These are phyloP conservation scores for Solanum hybrid DNA, from an alignment of 305 asterid species.

Conservation along the genomic window DNA sequence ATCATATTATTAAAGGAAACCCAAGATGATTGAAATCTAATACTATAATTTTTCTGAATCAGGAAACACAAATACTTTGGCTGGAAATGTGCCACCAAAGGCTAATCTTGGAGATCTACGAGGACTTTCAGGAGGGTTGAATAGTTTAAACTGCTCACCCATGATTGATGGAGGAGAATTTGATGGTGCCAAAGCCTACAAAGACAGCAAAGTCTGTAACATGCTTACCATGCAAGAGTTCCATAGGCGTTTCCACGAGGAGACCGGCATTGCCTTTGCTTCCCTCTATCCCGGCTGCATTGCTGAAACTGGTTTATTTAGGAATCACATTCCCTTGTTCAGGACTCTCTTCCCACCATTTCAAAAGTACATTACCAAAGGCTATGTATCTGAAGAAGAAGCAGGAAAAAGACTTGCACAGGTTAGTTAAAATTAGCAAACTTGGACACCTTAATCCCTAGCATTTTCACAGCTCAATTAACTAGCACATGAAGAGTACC, in stretches of 20 bases:
- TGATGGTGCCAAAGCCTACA: constrained; percentile 96
- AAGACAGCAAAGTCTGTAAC: constrained; percentile 94
- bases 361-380: constrained; percentile 87
- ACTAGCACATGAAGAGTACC: neutral
- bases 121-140: constrained; percentile 75
- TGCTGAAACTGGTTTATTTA: constrained; percentile 79
- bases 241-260: constrained; percentile 77
- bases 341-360: constrained; percentile 84
- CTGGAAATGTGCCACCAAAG: constrained; percentile 96
- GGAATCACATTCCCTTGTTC: constrained; percentile 88
- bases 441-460: neutral
- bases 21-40: neutral
- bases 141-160: constrained; percentile 61
- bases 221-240: constrained; percentile 96
- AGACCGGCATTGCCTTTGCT: constrained; percentile 62
- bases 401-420: constrained; percentile 93
- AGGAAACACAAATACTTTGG: constrained; percentile 95
- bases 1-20: neutral
- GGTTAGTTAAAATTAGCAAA: constrained; percentile 29
- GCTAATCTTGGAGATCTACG: constrained; percentile 87
- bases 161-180: constrained; percentile 97
- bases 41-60: constrained; percentile 4
- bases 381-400: constrained; percentile 80
- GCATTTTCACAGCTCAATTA: neutral
- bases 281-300: constrained; percentile 98